These are phyloP conservation scores for Colletotrichum spinosum DNA, from an alignment of 2,329 filamentous ascomycete species.

Conservation along the genomic window DNA sequence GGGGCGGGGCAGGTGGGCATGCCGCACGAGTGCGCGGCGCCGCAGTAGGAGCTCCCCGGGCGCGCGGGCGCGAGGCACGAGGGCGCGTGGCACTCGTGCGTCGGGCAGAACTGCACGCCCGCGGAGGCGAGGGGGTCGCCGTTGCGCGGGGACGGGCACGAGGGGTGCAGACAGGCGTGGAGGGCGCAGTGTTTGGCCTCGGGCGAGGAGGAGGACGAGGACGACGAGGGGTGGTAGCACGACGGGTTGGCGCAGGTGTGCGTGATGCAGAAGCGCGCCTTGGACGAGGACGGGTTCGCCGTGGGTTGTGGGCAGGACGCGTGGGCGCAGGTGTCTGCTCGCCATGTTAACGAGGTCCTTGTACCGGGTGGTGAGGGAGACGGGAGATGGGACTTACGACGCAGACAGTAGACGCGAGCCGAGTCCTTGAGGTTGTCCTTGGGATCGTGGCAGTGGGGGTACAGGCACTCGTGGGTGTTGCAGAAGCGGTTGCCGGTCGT, in stretches of 20 bases:
- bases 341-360: too few species aligned
- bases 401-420: slow-evolving; percentile 25
- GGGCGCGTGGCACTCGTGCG: slow-evolving; percentile 28
- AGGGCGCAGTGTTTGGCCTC: slow-evolving; percentile 31
- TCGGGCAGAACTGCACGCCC: slow-evolving; percentile 25
- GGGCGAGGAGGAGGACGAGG: slow-evolving; percentile 7
- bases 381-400: slow-evolving; percentile 15
- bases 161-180: slow-evolving; percentile 27
- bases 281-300: slow-evolving; percentile 22
- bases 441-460: slow-evolving; percentile 23
- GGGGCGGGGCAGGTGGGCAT: slow-evolving; percentile 18
- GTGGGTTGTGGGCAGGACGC: slow-evolving; percentile 24
- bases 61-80: slow-evolving; percentile 13
- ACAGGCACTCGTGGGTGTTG: slow-evolving; percentile 31
- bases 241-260: slow-evolving; percentile 26
- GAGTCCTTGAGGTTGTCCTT: slow-evolving; percentile 17
- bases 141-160: slow-evolving; percentile 32
- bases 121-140: slow-evolving; percentile 22
- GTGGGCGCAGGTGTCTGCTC: slow-evolving; percentile 32
- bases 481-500: slow-evolving; percentile 18
- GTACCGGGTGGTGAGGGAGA: neutral
- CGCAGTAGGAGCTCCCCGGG: slow-evolving; percentile 21
- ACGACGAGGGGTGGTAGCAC: slow-evolving; percentile 24
- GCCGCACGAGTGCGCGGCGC: slow-evolving; percentile 26
- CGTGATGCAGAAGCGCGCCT: slow-evolving; percentile 24